A percentile compares a stretch with the other conserved stretches of the same genome.
These are phyloP conservation scores for Pichia deserticola DNA, from an alignment of 805 yeast species.

Conservation along the genomic window DNA sequence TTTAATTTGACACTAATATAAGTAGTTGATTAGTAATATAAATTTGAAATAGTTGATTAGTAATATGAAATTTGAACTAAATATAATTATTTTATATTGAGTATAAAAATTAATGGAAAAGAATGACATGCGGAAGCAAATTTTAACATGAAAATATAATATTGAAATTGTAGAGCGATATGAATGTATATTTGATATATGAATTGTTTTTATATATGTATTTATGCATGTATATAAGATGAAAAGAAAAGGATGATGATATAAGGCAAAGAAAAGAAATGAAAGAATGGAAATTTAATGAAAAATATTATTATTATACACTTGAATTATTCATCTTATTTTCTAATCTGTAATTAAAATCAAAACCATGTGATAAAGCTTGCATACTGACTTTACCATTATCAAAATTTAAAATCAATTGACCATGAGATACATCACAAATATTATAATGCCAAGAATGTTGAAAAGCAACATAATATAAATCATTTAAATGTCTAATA, in stretches of 20 bases:
- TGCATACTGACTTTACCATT: slow-evolving; percentile 38
- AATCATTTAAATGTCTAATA: slow-evolving; percentile 47
- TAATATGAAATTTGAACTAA: too few relatives aligned
- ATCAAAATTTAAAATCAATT: slow-evolving; percentile 30
- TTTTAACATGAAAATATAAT: not conserved
- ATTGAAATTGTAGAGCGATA: too few relatives aligned
- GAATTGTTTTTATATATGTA: not conserved
- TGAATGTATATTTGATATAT: too few relatives aligned
- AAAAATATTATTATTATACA: not conserved
- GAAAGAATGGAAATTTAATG: not conserved
- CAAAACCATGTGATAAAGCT: slow-evolving; percentile 53
- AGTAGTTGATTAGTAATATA: too few relatives aligned
- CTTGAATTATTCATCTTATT: not conserved
- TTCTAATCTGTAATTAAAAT: slow-evolving; percentile 41
- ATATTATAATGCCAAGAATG: slow-evolving; percentile 74
- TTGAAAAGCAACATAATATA: slow-evolving; percentile 56
- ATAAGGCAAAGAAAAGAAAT: not conserved
- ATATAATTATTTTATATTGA: too few relatives aligned
- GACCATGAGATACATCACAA: slow-evolving; percentile 52
- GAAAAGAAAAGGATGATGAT: too few relatives aligned
- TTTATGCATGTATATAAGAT: not conserved
- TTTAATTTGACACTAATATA: too few relatives aligned
- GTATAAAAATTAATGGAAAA: too few relatives aligned
- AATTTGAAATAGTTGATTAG: too few relatives aligned
- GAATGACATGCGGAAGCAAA: not conserved